Evolutionary conservation across 78 protist genomes (phyloP).

Genomic region (Tieghemostelium lacteum): DNA sequence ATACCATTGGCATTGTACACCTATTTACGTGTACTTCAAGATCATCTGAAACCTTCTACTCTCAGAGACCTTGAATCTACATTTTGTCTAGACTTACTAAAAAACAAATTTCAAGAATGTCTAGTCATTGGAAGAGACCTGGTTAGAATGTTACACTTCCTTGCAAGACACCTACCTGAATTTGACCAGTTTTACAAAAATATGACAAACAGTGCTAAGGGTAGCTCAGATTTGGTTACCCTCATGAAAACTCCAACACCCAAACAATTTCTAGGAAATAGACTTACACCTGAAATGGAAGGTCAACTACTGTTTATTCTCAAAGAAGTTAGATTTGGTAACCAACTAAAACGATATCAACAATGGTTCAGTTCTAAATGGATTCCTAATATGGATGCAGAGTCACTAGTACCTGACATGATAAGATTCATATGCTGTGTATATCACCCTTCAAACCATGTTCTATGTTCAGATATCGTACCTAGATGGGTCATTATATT

Average conservation of each 20-base stretch:
- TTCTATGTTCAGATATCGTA: conserved; percentile 67
- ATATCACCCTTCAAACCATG: conserved; percentile 81
- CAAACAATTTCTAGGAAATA: conserved; percentile 63
- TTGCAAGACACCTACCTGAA: conserved; percentile 44
- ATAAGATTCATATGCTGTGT: conserved; percentile 84
- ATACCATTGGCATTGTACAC: conserved; percentile 65
- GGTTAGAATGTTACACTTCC: conserved; percentile 75
- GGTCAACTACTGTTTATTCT: conserved; percentile 77
- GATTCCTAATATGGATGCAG: conserved; percentile 29
- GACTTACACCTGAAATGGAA: conserved; percentile 83
- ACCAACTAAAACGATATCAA: conserved; percentile 88
- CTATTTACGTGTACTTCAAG: conserved; percentile 62
- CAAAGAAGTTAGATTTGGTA: conserved; percentile 82
- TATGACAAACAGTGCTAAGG: conserved; percentile 18
- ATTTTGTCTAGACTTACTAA: conserved; percentile 69
- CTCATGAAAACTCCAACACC: conserved; percentile 75
- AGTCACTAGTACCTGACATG: conserved; percentile 81
- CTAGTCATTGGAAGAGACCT: conserved; percentile 82
- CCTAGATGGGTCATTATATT: conserved; percentile 90
- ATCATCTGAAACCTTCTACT: conserved; percentile 54
- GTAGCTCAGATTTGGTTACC: conserved; percentile 29
- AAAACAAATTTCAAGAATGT: conserved; percentile 65
- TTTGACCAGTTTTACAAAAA: conserved; percentile 78
- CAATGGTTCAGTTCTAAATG: conserved; percentile 80
- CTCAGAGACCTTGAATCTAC: conserved; percentile 15